phyloP scores from a whole-genome alignment of 1,139 yeast genomes.

The Hyphopichia wangnamkhiaoensis region DNA sequence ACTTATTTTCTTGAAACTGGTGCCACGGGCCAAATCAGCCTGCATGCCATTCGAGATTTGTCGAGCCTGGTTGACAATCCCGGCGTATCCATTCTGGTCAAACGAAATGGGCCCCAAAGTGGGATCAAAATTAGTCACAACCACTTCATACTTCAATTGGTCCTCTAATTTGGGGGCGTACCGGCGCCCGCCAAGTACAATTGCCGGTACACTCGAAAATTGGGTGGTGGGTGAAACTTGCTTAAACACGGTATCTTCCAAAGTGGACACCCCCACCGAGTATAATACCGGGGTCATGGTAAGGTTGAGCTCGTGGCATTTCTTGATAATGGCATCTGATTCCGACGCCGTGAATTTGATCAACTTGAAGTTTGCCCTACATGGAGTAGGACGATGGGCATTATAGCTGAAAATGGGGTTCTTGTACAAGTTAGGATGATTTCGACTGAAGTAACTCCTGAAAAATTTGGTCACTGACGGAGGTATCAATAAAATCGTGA shows the following conservation, averaged over 20 bases:
- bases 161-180: slow-evolving; percentile 16
- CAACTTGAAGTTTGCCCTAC: slow-evolving; percentile 14
- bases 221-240: slow-evolving; percentile 8
- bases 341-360: slow-evolving; percentile 14
- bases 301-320: slow-evolving; percentile 15
- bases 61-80: slow-evolving; percentile 4
- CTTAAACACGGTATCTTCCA: slow-evolving; percentile 23
- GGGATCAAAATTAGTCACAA: slow-evolving; percentile 15
- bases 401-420: slow-evolving; percentile 17
- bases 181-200: slow-evolving; percentile 29
- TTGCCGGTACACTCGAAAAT: slow-evolving; percentile 13
- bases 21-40: slow-evolving; percentile 11
- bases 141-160: slow-evolving; percentile 18
- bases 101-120: slow-evolving; percentile 14
- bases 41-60: slow-evolving; percentile 10
- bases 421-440: slow-evolving; percentile 12
- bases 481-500: slow-evolving; percentile 5
- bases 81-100: neutral
- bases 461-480: slow-evolving; percentile 11
- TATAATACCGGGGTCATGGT: slow-evolving; percentile 30
- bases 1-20: slow-evolving; percentile 20
- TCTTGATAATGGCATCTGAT: slow-evolving; percentile 11
- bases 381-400: slow-evolving; percentile 10
- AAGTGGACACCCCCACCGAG: slow-evolving; percentile 17
- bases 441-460: neutral